phyloP scores from a whole-genome alignment of 2,329 filamentous ascomycete genomes.

The Monosporascus sp. region DNA sequence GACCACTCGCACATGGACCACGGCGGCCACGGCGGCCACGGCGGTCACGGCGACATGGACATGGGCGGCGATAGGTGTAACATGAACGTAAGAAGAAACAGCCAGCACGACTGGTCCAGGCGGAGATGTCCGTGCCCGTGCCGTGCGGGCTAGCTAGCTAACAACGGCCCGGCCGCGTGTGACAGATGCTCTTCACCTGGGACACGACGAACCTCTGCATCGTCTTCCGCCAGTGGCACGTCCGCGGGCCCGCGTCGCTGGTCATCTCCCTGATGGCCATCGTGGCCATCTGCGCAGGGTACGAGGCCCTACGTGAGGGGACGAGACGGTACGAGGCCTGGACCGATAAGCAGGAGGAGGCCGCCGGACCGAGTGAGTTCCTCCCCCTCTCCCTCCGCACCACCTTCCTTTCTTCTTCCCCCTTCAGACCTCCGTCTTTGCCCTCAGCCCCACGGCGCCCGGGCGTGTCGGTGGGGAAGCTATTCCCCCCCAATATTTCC shows the following conservation, averaged over 20 bases:
- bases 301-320: constrained; percentile 78
- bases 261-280: constrained; percentile 78
- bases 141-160: constrained; percentile 9
- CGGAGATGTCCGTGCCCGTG: constrained; percentile 1
- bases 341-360: constrained; percentile 41
- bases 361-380: constrained; percentile 47
- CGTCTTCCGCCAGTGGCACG: constrained; percentile 86
- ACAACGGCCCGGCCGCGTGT: background rate
- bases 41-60: constrained; percentile 54
- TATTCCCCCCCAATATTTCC: background rate
- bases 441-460: too few relatives aligned
- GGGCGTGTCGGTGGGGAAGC: too few relatives aligned
- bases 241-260: constrained; percentile 69
- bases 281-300: constrained; percentile 79
- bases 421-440: background rate
- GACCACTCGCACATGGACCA: constrained; percentile 43
- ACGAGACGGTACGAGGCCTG: constrained; percentile 71
- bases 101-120: background rate
- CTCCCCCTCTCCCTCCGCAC: constrained; percentile 3
- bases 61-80: constrained; percentile 65
- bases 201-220: constrained; percentile 91
- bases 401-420: constrained; percentile 1
- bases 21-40: constrained; percentile 38
- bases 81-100: constrained; percentile 72
- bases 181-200: constrained; percentile 97